Conservation (phyloP, 805 yeast species). For the Debaryomyces maramus region DNA sequence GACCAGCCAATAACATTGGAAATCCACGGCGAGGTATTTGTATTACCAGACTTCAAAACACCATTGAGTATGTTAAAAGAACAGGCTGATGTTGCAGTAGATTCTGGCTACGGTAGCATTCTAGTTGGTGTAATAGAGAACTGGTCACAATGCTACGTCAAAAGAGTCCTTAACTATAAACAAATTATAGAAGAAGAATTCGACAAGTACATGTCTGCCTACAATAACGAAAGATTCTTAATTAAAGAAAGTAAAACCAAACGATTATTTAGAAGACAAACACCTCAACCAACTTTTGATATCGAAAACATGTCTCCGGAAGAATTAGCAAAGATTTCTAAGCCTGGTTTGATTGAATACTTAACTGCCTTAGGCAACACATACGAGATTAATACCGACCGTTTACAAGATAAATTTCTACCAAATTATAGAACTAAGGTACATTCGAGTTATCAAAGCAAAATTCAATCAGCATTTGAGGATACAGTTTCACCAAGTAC, state of each 20-base stretch:
- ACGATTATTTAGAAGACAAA: slow-evolving; percentile 31
- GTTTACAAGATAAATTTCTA: slow-evolving; percentile 64
- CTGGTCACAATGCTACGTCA: slow-evolving; percentile 59
- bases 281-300: slow-evolving; percentile 21
- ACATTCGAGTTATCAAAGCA: slow-evolving; percentile 39
- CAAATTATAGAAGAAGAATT: slow-evolving; percentile 48
- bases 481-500: slow-evolving; percentile 59
- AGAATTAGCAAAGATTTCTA: slow-evolving; percentile 36
- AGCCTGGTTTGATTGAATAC: slow-evolving; percentile 78
- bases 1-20: slow-evolving; percentile 34
- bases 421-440: slow-evolving; percentile 63
- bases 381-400: slow-evolving; percentile 72
- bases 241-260: slow-evolving; percentile 45
- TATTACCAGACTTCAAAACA: slow-evolving; percentile 74
- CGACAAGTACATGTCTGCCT: slow-evolving; percentile 41
- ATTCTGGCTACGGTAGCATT: slow-evolving; percentile 77
- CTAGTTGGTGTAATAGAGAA: slow-evolving; percentile 75
- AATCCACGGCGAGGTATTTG: slow-evolving; percentile 49
- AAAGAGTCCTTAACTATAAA: slow-evolving; percentile 66
- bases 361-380: slow-evolving; percentile 82
- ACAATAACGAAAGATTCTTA: slow-evolving; percentile 38
- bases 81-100: slow-evolving; percentile 85
- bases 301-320: slow-evolving; percentile 42
- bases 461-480: slow-evolving; percentile 37
- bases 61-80: slow-evolving; percentile 84